These are phyloP conservation scores for Mycena haematopus DNA, from an alignment of 768 basidiomycete species.

Conservation along the genomic window DNA sequence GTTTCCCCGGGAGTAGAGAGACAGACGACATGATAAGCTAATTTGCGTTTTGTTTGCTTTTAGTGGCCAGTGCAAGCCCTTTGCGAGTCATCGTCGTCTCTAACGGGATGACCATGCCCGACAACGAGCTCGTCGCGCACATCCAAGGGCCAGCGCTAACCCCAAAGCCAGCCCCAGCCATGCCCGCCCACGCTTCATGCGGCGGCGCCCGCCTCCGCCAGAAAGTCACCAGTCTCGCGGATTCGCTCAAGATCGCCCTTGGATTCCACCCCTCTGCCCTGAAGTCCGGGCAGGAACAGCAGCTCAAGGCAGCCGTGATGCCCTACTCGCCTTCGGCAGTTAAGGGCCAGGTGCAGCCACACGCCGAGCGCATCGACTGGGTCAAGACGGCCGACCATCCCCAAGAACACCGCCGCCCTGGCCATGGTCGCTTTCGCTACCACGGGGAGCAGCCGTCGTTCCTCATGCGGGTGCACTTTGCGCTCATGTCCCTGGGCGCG, in stretches of 20 bases:
- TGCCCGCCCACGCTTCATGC: slow-evolving; percentile 33
- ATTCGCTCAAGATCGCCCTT: slow-evolving; percentile 60
- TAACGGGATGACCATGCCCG: not conserved
- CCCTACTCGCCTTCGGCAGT: too few relatives aligned
- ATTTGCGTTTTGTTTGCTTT: too few relatives aligned
- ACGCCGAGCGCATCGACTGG: too few relatives aligned
- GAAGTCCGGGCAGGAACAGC: too few relatives aligned
- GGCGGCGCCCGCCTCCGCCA: slow-evolving; percentile 45
- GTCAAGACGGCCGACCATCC: too few relatives aligned
- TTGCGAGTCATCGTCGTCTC: slow-evolving; percentile 28
- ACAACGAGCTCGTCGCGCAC: slow-evolving; percentile 8
- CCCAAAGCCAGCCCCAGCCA: not conserved
- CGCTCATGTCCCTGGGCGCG: slow-evolving; percentile 72
- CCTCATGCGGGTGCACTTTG: slow-evolving; percentile 64
- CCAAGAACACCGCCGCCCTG: not conserved
- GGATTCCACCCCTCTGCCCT: slow-evolving; percentile 53
- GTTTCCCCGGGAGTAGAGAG: too few relatives aligned
- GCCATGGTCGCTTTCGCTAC: slow-evolving; percentile 31
- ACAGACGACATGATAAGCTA: too few relatives aligned
- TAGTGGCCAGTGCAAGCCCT: slow-evolving; percentile 21
- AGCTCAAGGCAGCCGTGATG: too few relatives aligned
- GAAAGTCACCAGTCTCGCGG: slow-evolving; percentile 59
- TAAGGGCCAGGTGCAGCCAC: too few relatives aligned
- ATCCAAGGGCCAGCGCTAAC: not conserved
- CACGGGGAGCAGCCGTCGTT: slow-evolving; percentile 50